Base-by-base conservation (phyloP, 2,329 filamentous ascomycete species). In the Pseudogymnoascus destructans region DNA sequence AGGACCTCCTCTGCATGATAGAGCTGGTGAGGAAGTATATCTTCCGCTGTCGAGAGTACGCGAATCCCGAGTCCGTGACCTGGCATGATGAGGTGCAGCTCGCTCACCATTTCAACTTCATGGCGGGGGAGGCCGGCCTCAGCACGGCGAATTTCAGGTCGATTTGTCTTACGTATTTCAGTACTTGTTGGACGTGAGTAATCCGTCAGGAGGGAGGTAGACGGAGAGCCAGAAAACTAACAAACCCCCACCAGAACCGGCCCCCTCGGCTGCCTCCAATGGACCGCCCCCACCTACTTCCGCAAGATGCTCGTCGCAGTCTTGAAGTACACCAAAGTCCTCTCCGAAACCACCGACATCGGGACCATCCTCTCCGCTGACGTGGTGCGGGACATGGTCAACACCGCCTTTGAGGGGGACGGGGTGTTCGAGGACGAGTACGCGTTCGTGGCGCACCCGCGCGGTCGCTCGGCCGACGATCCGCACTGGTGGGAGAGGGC, bases 251-350 rank as follows among this genome's bases (percentile, higher is more conserved):
- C 10, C 19, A 42, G 38, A 42, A 42, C 38, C 5, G 38, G 38
- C 8, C 38, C 38, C 6, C 5, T 5, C 3, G 19, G 19, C 10
- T 42, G 38, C 38, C 11, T 42, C 5, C 19, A 23, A n/a, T 42
- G 10, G 10, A 7, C 3, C 6, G 38, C 19, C 2, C 38, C 38
- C 6, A 23, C 9, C 38, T 23, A 23, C 38, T 5, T 42, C 9
- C 2, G 6, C 11, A 40, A 13, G 17, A 40, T 40, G 36, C 1
- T 13, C 2, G 1, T 8, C 2, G 3, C 7, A 1, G 6, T 42
- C 11, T 1, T 6, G 1, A 11, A 21, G 11, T 10, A 42, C 11
- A 3, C 1, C 5, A 0, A 1, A 5, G 19, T 1, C 19, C 5
- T 8, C 19, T 7, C 5, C 5, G 38, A 42, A 23, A 23, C 19